Conservation (phyloP, 129 eudicot genomes). For the Flaveria bidentis region DNA sequence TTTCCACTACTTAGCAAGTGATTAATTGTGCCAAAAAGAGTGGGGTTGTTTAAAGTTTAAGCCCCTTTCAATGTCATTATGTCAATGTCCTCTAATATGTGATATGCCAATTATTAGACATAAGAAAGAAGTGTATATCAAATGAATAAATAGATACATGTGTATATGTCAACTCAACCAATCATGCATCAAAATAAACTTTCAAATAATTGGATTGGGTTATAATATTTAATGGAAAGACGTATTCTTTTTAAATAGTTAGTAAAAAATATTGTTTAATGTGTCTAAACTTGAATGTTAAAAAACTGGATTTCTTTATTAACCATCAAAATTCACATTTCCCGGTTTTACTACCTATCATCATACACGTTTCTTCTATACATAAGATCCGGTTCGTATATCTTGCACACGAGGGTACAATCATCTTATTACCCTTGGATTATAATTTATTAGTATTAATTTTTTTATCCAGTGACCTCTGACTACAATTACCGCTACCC, state of each 20-base stretch:
- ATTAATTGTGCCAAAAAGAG: constrained; percentile 13
- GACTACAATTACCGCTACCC: too few species aligned
- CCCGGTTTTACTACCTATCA: too few species aligned
- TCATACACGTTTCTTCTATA: too few species aligned
- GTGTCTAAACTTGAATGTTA: neutral
- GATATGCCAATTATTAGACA: constrained; percentile 19
- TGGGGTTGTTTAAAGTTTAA: constrained; percentile 22
- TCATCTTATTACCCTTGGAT: too few species aligned
- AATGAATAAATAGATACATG: neutral
- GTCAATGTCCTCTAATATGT: constrained; percentile 17
- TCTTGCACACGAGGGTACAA: too few species aligned
- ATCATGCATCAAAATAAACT: neutral
- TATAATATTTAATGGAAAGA: constrained; percentile 19
- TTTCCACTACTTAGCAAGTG: constrained; percentile 5
- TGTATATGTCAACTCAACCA: constrained; percentile 9
- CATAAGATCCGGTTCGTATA: too few species aligned
- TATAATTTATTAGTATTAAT: too few species aligned
- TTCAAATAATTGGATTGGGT: neutral
- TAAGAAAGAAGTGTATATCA: neutral
- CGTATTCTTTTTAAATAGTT: neutral
- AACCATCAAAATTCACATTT: too few species aligned
- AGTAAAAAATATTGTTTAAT: neutral
- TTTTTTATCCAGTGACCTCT: too few species aligned
- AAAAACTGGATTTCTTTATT: too few species aligned
- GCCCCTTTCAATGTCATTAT: constrained; percentile 7